Conservation (phyloP, 805 yeast genomes). For the Torulaspora indica region DNA sequence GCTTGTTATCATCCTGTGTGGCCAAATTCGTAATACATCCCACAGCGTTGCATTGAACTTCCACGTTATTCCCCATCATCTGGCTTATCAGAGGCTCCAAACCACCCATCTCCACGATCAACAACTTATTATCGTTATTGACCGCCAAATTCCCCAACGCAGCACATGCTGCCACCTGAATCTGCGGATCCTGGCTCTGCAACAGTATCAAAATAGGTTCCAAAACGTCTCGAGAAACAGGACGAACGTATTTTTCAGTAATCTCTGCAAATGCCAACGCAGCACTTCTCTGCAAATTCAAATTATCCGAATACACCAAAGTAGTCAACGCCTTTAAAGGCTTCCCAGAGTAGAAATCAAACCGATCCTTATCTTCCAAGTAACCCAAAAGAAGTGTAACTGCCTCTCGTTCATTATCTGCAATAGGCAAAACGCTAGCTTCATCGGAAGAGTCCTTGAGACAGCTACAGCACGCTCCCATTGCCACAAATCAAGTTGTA, state of each 20-base stretch:
- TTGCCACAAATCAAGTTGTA: slow-evolving; percentile 16
- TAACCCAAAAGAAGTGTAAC: slow-evolving; percentile 84
- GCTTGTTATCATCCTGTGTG: slow-evolving; percentile 94
- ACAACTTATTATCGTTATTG: slow-evolving; percentile 85
- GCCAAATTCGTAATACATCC: slow-evolving; percentile 98
- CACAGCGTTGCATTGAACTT: slow-evolving; percentile 98
- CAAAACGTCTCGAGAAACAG: slow-evolving; percentile 83
- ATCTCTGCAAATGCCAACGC: slow-evolving; percentile 98
- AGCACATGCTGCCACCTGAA: slow-evolving; percentile 97
- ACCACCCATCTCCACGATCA: slow-evolving; percentile 98
- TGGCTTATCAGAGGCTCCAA: slow-evolving; percentile 93
- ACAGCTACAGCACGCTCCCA: slow-evolving; percentile 56
- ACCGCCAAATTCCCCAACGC: slow-evolving; percentile 98
- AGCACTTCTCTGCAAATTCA: slow-evolving; percentile 93
- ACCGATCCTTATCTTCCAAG: slow-evolving; percentile 66
- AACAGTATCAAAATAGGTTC: slow-evolving; percentile 88
- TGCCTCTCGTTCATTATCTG: slow-evolving; percentile 96
- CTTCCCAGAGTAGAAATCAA: slow-evolving; percentile 82
- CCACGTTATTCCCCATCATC: slow-evolving; percentile 95
- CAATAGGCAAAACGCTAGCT: slow-evolving; percentile 66
- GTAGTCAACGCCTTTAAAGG: slow-evolving; percentile 87
- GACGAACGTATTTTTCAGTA: slow-evolving; percentile 90
- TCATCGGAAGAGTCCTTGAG: slow-evolving; percentile 36
- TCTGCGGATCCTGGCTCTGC: slow-evolving; percentile 86
- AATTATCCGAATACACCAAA: slow-evolving; percentile 88